Evolutionary conservation across 2,329 filamentous ascomycete species (phyloP).

Genomic region (Beauveria caledonica): DNA sequence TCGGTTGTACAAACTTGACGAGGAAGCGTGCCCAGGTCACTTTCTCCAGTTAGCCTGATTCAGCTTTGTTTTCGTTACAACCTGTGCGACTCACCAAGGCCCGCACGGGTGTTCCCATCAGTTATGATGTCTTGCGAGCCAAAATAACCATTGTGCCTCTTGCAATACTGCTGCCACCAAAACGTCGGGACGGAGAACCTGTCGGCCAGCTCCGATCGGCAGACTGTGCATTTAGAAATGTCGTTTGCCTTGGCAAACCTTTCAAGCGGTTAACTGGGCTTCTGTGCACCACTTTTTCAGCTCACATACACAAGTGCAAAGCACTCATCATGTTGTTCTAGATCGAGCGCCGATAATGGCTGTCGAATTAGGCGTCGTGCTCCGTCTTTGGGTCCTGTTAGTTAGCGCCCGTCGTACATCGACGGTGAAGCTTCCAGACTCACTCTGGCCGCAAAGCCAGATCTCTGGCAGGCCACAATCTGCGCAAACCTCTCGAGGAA

Average conservation of each 20-base stretch:
- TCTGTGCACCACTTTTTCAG: neutral
- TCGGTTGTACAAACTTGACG: slow-evolving; percentile 19
- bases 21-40: slow-evolving; percentile 27
- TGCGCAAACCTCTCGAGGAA: neutral
- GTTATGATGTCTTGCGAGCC: slow-evolving; percentile 13
- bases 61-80: too few relatives aligned
- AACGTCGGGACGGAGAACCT: slow-evolving; percentile 3
- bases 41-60: slow-evolving; percentile 10
- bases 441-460: neutral
- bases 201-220: neutral
- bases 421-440: neutral
- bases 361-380: neutral
- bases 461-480: neutral
- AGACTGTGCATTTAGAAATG: neutral
- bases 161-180: slow-evolving; percentile 11
- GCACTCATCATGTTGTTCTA: neutral
- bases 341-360: neutral
- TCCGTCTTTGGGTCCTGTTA: neutral
- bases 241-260: neutral
- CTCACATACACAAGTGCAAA: neutral
- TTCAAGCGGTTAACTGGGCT: neutral
- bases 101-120: slow-evolving; percentile 8
- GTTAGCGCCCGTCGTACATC: neutral
- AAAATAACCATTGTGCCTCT: slow-evolving; percentile 13
- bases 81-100: slow-evolving; percentile 15